A percentile compares a stretch with the other conserved stretches of the same genome.
phyloP scores from a whole-genome alignment of 1,139 yeast genomes.

The Pichia sp. region DNA sequence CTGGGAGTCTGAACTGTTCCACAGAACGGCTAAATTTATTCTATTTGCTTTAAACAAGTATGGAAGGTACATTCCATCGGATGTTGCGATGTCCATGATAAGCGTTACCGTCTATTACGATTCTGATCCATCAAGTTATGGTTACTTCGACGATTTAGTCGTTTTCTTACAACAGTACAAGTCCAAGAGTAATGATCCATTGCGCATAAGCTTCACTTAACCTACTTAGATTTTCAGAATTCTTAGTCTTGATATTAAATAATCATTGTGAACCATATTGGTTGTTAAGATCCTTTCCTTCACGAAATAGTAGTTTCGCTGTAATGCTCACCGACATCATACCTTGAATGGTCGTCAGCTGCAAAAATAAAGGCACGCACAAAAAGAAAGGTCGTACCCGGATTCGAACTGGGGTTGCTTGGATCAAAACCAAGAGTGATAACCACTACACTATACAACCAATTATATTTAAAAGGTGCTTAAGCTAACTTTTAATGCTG shows the following conservation, averaged over 20 bases:
- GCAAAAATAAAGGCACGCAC: too few species aligned
- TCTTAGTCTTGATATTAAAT: too few species aligned
- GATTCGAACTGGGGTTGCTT: slow-evolving; percentile 93
- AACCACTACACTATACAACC: slow-evolving; percentile 62
- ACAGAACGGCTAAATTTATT: slow-evolving; percentile 23
- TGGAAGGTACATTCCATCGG: slow-evolving; percentile 28
- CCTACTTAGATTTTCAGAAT: too few species aligned
- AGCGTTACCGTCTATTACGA: slow-evolving; percentile 15
- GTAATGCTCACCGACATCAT: too few species aligned
- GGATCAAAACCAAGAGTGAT: slow-evolving; percentile 70
- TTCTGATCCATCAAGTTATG: slow-evolving; percentile 18
- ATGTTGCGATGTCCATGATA: slow-evolving; percentile 17
- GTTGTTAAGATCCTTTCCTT: too few species aligned
- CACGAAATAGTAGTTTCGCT: too few species aligned
- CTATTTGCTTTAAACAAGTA: slow-evolving; percentile 22
- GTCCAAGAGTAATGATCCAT: background rate
- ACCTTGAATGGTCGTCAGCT: too few species aligned
- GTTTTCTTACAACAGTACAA: slow-evolving; percentile 5
- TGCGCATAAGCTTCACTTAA: too few species aligned
- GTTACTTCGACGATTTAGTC: slow-evolving; percentile 23
- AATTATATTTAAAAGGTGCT: too few species aligned
- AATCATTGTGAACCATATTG: too few species aligned
- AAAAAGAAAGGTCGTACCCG: slow-evolving; percentile 67
- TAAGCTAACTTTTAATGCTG: too few species aligned
- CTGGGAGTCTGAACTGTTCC: slow-evolving; percentile 24